Conservation (phyloP, 345 rosid genomes). For the Camelina laxa region DNA sequence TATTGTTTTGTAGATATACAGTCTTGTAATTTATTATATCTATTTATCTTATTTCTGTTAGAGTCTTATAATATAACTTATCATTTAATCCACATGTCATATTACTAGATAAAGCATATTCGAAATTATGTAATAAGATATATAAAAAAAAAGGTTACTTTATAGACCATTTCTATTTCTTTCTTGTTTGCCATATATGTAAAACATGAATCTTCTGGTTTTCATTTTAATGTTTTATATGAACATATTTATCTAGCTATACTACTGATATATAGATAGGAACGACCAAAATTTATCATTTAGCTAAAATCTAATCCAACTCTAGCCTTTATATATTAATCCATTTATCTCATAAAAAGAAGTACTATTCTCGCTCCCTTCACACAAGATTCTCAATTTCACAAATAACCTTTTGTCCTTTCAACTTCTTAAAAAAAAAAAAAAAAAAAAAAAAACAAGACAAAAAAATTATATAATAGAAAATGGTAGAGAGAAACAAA, state of each 20-base stretch:
- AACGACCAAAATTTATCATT: not conserved
- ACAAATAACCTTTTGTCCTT: not conserved
- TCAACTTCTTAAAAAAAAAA: too few relatives aligned
- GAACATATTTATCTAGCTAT: not conserved
- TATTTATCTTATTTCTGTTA: not conserved
- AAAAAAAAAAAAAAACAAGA: too few relatives aligned
- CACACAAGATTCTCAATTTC: conserved; percentile 13
- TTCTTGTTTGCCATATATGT: conserved; percentile 10
- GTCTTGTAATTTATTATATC: not conserved
- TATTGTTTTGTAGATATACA: not conserved
- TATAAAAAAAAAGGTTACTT: not conserved
- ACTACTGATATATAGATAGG: conserved; percentile 17
- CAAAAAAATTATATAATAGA: too few relatives aligned
- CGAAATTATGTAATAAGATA: not conserved
- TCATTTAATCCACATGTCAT: conserved; percentile 11
- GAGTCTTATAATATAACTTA: not conserved
- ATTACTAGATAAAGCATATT: not conserved
- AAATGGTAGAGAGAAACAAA: conserved; percentile 3
- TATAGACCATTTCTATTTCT: not conserved
- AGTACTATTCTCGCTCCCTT: not conserved
- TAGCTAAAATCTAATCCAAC: conserved; percentile 16
- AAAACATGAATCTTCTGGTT: conserved; percentile 3
- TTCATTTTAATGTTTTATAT: conserved; percentile 10
- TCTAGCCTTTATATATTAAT: conserved; percentile 20
- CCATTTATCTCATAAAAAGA: conserved; percentile 8